Evolutionary conservation across 2,329 filamentous ascomycete species (phyloP).

Genomic region (Metarhizium robertsii): DNA sequence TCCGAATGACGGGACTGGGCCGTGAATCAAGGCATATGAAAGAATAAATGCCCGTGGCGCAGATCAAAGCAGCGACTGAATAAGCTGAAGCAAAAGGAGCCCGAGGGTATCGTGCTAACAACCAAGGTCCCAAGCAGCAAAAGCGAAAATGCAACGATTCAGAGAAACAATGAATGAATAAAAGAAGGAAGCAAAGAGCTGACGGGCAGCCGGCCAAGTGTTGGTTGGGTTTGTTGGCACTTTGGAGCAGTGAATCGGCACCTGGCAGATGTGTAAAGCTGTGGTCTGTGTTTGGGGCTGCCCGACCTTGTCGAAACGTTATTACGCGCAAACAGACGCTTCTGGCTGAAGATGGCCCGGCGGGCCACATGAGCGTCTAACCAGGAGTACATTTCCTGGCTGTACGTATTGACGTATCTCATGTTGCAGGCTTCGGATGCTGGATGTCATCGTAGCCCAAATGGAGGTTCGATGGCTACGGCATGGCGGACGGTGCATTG

Average conservation of each 20-base stretch:
- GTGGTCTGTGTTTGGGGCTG: conserved; percentile 5
- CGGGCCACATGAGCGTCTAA: too few relatives aligned
- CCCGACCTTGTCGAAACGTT: not conserved
- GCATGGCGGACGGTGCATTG: too few relatives aligned
- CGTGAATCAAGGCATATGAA: not conserved
- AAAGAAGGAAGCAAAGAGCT: not conserved
- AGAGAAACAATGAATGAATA: not conserved
- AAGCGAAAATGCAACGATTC: not conserved
- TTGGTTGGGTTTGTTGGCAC: conserved; percentile 2
- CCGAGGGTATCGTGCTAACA: not conserved
- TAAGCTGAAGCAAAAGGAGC: not conserved
- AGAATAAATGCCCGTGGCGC: not conserved
- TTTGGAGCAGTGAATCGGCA: conserved; percentile 2
- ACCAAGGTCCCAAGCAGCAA: not conserved
- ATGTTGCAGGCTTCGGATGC: too few relatives aligned
- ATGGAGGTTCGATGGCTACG: too few relatives aligned
- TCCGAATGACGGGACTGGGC: not conserved
- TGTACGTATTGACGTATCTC: too few relatives aligned
- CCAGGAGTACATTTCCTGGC: too few relatives aligned
- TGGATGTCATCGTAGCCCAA: too few relatives aligned
- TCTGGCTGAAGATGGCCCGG: not conserved
- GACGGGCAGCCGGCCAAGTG: conserved; percentile 1
- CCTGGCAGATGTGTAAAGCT: conserved; percentile 2
- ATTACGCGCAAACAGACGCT: not conserved
- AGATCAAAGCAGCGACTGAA: not conserved